Conservation (phyloP, 768 basidiomycete genomes). For the Amanita pallidorosea region DNA sequence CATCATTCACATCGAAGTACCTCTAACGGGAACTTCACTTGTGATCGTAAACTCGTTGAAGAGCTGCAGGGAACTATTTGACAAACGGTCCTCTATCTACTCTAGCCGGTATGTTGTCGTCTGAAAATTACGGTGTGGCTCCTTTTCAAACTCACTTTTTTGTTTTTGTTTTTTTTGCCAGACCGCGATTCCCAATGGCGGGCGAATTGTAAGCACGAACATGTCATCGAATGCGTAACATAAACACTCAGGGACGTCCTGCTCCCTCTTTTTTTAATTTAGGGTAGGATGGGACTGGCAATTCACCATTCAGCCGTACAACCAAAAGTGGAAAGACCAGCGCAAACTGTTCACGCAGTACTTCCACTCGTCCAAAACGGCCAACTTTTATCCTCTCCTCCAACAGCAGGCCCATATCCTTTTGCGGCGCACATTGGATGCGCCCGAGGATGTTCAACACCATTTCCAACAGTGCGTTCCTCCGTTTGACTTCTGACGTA, state of each 20-base stretch:
- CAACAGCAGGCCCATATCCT: constrained; percentile 19
- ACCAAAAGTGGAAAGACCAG: constrained; percentile 27
- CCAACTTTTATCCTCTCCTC: constrained; percentile 19
- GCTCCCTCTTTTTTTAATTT: neutral
- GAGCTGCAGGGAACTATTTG: constrained; percentile 26
- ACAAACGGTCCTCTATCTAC: constrained; percentile 30
- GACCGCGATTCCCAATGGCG: constrained; percentile 18
- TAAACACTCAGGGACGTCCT: neutral
- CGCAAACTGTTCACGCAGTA: constrained; percentile 30
- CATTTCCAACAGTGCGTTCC: constrained; percentile 1
- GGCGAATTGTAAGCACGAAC: constrained; percentile 14
- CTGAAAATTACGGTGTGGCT: neutral
- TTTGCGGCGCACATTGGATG: constrained; percentile 18
- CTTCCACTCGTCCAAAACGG: constrained; percentile 22
- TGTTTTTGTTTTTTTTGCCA: neutral
- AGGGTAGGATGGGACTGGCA: constrained; percentile 33
- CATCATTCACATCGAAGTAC: constrained; percentile 17
- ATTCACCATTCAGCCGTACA: constrained; percentile 29
- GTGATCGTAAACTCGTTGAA: constrained; percentile 25
- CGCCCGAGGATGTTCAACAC: constrained; percentile 9
- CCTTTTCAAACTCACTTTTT: neutral
- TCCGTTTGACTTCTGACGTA: no score
- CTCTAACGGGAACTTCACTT: constrained; percentile 16
- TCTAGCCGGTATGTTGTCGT: constrained; percentile 21
- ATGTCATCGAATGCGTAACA: neutral